Evolutionary conservation across 2,329 filamentous ascomycete genomes (phyloP).

Genomic region (Geosmithia putterillii): DNA sequence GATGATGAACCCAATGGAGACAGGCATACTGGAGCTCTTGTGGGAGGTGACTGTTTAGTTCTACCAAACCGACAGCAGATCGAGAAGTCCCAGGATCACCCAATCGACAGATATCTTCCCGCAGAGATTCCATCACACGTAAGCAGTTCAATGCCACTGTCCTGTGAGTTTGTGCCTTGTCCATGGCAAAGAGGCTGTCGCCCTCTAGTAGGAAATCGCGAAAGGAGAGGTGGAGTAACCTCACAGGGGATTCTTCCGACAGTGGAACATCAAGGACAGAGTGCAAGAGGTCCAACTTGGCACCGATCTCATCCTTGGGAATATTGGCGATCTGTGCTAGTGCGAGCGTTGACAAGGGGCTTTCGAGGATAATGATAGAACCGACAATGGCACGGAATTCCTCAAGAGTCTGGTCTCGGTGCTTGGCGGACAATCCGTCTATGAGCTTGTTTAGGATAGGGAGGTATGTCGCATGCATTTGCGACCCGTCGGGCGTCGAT

Average conservation of each 20-base stretch:
- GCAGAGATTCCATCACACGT: background rate
- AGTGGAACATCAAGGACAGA: slow-evolving; percentile 5
- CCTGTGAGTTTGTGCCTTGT: slow-evolving; percentile 18
- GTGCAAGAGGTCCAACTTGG: slow-evolving; percentile 4
- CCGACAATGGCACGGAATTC: too few relatives aligned
- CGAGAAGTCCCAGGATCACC: background rate
- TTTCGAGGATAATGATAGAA: too few relatives aligned
- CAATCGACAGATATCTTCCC: background rate
- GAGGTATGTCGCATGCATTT: slow-evolving; percentile 8
- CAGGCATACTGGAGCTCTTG: background rate
- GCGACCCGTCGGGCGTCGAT: background rate
- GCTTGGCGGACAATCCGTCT: too few relatives aligned
- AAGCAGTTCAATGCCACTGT: slow-evolving; percentile 10
- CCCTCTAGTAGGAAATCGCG: slow-evolving; percentile 20
- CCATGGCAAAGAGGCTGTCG: slow-evolving; percentile 18
- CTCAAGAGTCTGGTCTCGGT: too few relatives aligned
- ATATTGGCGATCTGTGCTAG: too few relatives aligned
- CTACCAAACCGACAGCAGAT: background rate
- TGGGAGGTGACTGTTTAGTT: background rate
- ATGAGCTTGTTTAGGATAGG: slow-evolving; percentile 6
- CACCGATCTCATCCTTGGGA: background rate
- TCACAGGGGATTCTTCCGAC: background rate
- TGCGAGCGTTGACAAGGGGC: too few relatives aligned
- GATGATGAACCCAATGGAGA: background rate
- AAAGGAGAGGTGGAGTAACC: slow-evolving; percentile 16